Base-by-base conservation (phyloP, 495 filamentous ascomycete species). In the Lepidopterella palustris region DNA sequence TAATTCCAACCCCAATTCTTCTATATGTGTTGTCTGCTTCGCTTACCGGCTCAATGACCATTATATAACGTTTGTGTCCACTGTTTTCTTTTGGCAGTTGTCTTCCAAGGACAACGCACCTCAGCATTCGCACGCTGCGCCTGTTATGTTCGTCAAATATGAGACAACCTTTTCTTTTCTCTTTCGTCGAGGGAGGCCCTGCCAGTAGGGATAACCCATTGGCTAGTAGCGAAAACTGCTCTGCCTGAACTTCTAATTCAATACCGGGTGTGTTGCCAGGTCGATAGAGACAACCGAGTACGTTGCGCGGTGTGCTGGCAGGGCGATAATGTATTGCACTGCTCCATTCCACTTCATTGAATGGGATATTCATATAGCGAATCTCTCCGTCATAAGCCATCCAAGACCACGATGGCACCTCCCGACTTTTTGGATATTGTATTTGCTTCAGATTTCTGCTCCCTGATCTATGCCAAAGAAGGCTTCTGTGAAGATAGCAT, bases 391-490 rank as follows among this genome's bases (percentile, higher is more conserved):
- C 24, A 28, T 26, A 53, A 8, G 21, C 27, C 50, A 53, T 53
- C 50, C 50, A 53, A 31, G 50, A 53, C 50, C 50, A 53, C 50
- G 50, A 53, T 27, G 50, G 50, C 50, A 26, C 31, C 31, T 35
- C 13, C 13, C 31, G 31, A 31, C 10, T 27, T n/a, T 26, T 29
- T 31, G 50, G 15, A 28, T 53, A 53, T 8, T 24, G 4, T 25
- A 26, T 53, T 9, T 23, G 50, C 10, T 26, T 27, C 50, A 53
- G 9, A 8, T 23, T 53, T 23, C 9, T 28, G 23, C 9, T n/a
- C 5, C 45, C 50, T 6, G 50, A 53, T 18, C 50, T 8, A 31
- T 53, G 50, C 50, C 50, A 53, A n/a, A 53, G 50, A 26, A 53
- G 50, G 26, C 20, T 25, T 31, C 50, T 53, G 24, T 25, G 50